Evolutionary conservation across 306 rosid genomes (phyloP), one percentile per base, ranked within the genome.

Genomic region (Sicyos edulis): DNA sequence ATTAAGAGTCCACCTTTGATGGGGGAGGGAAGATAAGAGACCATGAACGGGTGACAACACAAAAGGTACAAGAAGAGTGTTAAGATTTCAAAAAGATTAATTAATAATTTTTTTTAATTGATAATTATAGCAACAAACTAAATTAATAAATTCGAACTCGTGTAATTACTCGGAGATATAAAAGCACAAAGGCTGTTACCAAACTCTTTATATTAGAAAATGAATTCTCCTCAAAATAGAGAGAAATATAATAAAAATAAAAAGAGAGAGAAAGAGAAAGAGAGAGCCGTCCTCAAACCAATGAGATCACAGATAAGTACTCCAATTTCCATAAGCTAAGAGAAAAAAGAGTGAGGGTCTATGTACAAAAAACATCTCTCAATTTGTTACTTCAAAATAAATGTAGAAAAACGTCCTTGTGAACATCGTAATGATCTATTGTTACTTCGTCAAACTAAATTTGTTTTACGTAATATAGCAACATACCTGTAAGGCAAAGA

Each of bases 401-500:
- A 60, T 62, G 52, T 42, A 42, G 2, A 65, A 65, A 26, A 19
- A 52, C 2, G 17, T 40, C 70, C 45, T 10, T 66, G 2, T 20
- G 16, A 19, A 20, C 19, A 12, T 45, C 54, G 8, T 10, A 10
- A 3, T 7, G 12, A 10, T 63, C 8, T 17, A 10, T 8, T 15
- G 2, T 62, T 34, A 17, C 51, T 63, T n/a, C 54, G 6, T 65
- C 24, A 69, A n/a, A 69, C 22, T 15, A 69, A 32, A 32, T 22
- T 50, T 50, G 26, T 69, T 50, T 34, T 1, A 52, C 52, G 26
- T 11, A 10, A 21, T 47, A 67, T 16, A 40, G 13, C 17, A 80
- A 79, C 89, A n/a, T 76, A 95, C 99, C 99, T 91, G 99, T 82
- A 95, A 82, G 72, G 99, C 99, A 56, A 91, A 95, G 87, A 95